Evolutionary conservation across 1,139 yeast species (phyloP), one percentile per base, ranked within the genome.

Genomic region (Arxiozyma heterogenica): DNA sequence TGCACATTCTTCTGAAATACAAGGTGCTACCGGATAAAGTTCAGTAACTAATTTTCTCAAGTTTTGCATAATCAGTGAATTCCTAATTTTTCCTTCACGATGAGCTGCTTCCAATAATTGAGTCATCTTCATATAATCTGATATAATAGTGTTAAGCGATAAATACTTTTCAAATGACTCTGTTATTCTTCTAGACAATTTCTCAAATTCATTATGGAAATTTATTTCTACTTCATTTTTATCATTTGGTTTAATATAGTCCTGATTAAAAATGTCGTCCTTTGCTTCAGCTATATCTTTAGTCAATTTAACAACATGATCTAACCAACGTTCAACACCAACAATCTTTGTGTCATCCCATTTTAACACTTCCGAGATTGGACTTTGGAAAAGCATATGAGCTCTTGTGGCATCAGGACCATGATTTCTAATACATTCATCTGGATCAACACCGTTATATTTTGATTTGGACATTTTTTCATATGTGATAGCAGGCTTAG

Each of bases 381-480:
- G 97, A 0, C 98, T 97, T 67, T 84, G 95, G 73, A 93, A 93
- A n/a, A 93, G 70, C 61, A 93, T 81, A 64, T 91, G 96, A 0
- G 98, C 98, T 58, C 98, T 78, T 0, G 93, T 86, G 0, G 96
- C 91, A 73, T 93, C 98, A 1, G 97, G 91, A 2, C 98, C 98
- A 68, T 88, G 88, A 48, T 74, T 75, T n/a, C 66, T 67, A 38
- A 93, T 90, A 61, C 93, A 86, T 55, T 78, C 80, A 1, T 77
- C 80, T 0, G 98, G 98, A 65, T 91, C 96, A 3, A 88, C 96
- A 18, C 98, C 98, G 64, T 93, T 93, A 64, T 82, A 82, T 65
- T 93, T 93, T 0, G 97, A 90, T 69, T 93, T 93, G 1, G 98
- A 90, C 98, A 93, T 93, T 66, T 93, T 93, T 65, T 93, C 98